Conservation (phyloP, 148 eudicot genomes). For the Tetragonia tetragonoides region DNA sequence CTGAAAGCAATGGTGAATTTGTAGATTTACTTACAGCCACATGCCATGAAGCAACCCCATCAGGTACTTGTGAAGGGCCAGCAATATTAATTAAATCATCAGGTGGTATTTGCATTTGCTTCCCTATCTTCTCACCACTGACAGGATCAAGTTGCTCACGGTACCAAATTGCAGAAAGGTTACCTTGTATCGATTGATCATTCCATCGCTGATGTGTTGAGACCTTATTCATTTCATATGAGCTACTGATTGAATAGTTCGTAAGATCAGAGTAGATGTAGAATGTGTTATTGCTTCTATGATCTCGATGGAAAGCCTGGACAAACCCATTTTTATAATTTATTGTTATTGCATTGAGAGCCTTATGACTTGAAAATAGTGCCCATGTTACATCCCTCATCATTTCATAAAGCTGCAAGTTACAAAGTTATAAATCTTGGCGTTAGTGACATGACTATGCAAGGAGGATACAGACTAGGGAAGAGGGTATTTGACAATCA, state of each 20-base stretch:
- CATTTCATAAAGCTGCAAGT: conserved; percentile 75
- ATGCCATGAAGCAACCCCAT: conserved; percentile 94
- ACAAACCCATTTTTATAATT: conserved; percentile 85
- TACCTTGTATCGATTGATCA: conserved; percentile 61
- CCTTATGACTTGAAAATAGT: conserved; percentile 74
- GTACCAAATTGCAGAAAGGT: conserved; percentile 86
- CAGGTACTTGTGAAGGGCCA: conserved; percentile 92
- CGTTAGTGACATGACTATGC: neutral
- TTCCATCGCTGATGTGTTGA: conserved; percentile 77
- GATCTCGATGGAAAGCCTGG: conserved; percentile 96
- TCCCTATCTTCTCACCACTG: conserved; percentile 68
- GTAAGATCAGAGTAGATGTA: conserved; percentile 81
- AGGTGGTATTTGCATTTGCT: conserved; percentile 55
- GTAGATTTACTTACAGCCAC: conserved; percentile 84
- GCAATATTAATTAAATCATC: conserved; percentile 90
- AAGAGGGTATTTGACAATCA: neutral
- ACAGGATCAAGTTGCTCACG: conserved; percentile 73
- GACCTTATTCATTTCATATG: conserved; percentile 38
- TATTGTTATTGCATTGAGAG: conserved; percentile 77
- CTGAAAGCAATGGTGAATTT: conserved; percentile 85
- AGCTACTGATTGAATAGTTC: conserved; percentile 63
- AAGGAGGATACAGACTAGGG: neutral
- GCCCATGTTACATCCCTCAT: conserved; percentile 96
- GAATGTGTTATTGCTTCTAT: conserved; percentile 69
- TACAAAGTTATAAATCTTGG: neutral